Conservation (phyloP, 257 asterid genomes). For the Ajuga chamaepitys region DNA sequence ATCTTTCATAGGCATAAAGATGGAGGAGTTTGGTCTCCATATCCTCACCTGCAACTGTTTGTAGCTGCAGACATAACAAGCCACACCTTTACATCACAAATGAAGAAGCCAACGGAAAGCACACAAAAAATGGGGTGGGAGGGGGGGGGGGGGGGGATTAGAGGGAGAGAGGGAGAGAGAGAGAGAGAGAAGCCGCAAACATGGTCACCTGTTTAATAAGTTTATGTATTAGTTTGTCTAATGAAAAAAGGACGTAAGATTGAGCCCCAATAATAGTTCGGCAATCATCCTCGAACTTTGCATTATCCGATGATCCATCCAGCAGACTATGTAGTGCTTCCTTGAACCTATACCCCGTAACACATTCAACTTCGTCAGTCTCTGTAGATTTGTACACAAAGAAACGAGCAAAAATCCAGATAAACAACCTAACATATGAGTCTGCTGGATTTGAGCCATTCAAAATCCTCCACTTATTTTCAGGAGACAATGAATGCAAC, state of each 20-base stretch:
- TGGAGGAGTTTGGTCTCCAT: constrained; percentile 76
- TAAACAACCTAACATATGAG: constrained; percentile 66
- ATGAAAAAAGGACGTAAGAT: constrained; percentile 78
- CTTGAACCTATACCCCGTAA: constrained; percentile 51
- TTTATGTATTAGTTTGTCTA: constrained; percentile 90
- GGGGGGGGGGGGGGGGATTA: background rate
- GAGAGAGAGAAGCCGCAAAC: background rate
- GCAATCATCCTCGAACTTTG: constrained; percentile 96
- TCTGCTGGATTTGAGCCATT: constrained; percentile 44
- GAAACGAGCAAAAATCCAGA: constrained; percentile 2
- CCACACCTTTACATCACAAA: constrained; percentile 14
- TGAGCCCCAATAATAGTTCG: constrained; percentile 92
- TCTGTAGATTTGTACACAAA: background rate
- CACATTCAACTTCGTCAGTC: constrained; percentile 19
- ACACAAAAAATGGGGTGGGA: background rate
- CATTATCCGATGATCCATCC: constrained; percentile 82
- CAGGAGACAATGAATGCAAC: constrained; percentile 64
- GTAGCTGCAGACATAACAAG: constrained; percentile 44
- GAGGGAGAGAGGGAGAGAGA: background rate
- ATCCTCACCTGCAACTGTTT: constrained; percentile 72
- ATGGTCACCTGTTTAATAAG: constrained; percentile 72
- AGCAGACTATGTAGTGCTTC: constrained; percentile 68
- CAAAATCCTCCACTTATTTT: constrained; percentile 70
- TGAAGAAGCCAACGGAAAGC: background rate
- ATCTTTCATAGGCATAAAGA: constrained; percentile 69